phyloP scores from a whole-genome alignment of 306 rosid species.

The Vigna radiata region DNA sequence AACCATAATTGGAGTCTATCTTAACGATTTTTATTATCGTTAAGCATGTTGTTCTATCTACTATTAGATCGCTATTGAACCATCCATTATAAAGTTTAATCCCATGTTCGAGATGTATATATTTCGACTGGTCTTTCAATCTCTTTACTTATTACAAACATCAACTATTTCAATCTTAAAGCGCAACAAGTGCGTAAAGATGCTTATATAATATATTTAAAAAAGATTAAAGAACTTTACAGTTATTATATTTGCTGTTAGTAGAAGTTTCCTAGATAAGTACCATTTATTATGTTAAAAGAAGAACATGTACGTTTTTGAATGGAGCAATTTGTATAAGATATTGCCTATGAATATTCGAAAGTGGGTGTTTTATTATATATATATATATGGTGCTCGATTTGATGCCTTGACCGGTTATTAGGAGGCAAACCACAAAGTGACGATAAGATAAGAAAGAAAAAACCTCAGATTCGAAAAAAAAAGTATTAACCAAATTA shows the following conservation, averaged over 20 bases:
- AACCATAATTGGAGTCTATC: too few species aligned
- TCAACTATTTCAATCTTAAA: not conserved
- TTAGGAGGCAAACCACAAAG: not conserved
- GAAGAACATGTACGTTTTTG: not conserved
- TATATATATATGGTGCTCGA: too few species aligned
- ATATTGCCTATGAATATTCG: not conserved
- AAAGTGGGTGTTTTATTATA: not conserved
- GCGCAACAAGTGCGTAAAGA: not conserved
- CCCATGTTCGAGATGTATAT: too few species aligned
- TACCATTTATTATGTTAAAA: too few species aligned
- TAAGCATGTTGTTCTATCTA: too few species aligned
- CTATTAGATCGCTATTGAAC: too few species aligned
- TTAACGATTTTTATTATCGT: too few species aligned
- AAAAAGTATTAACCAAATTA: not conserved
- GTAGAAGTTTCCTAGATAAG: too few species aligned
- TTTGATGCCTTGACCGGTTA: not conserved
- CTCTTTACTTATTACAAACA: not conserved
- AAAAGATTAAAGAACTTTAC: not conserved
- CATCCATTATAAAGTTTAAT: too few species aligned
- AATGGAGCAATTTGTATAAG: not conserved
- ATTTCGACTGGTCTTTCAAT: constrained; percentile 36
- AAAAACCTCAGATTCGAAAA: not conserved
- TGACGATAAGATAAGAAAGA: not conserved
- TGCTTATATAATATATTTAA: not conserved
- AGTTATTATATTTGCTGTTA: not conserved